Conservation (phyloP, 192 early-diverging fungal species). For the Coemansia sp. region DNA sequence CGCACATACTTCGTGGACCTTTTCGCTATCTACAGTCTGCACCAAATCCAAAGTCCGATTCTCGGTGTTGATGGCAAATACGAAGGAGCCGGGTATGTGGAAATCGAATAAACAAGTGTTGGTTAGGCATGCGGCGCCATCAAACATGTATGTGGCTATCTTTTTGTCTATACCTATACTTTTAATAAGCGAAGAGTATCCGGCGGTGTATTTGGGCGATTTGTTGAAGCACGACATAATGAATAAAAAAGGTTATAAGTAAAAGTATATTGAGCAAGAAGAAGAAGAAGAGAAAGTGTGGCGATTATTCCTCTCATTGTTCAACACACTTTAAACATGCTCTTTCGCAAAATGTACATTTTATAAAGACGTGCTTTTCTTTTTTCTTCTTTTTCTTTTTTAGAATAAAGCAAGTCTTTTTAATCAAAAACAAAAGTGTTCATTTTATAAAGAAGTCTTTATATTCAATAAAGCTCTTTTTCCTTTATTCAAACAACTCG, state of each 20-base stretch:
- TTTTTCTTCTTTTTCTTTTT: neutral
- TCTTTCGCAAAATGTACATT: neutral
- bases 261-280: neutral
- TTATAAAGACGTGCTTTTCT: neutral
- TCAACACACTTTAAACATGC: too few species aligned
- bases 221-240: neutral
- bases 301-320: neutral
- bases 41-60: neutral
- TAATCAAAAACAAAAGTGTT: neutral
- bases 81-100: neutral
- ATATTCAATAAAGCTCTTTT: neutral
- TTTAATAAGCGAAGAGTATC: neutral
- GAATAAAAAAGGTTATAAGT: neutral
- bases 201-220: neutral
- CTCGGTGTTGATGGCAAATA: constrained; percentile 17
- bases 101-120: constrained; percentile 24
- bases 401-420: neutral
- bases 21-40: neutral
- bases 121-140: constrained; percentile 12
- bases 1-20: neutral
- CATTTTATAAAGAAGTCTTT: too few species aligned
- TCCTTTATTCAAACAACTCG: neutral
- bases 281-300: neutral
- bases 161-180: neutral
- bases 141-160: constrained; percentile 8